Conservation (phyloP, 2,329 filamentous ascomycete species). For the Alternaria angustiovoidea region DNA sequence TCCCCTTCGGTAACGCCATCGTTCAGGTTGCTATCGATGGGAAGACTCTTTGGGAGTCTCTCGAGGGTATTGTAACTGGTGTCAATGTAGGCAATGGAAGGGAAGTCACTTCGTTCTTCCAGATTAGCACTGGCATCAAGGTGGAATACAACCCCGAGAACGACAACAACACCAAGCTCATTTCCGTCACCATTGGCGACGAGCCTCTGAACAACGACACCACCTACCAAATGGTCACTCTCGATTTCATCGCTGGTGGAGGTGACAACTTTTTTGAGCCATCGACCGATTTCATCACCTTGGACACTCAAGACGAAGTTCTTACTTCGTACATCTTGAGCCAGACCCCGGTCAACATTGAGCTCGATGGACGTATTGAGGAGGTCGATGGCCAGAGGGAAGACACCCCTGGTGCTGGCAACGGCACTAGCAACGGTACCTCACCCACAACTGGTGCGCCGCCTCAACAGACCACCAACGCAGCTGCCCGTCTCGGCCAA, state of each 20-base stretch:
- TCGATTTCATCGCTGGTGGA: conserved; percentile 67
- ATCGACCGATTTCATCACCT: conserved; percentile 54
- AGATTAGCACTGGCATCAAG: conserved; percentile 65
- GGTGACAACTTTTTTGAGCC: conserved; percentile 68
- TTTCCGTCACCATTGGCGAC: conserved; percentile 61
- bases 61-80: conserved; percentile 66
- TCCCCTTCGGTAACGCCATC: conserved; percentile 72
- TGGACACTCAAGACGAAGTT: conserved; percentile 65
- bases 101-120: conserved; percentile 66
- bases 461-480: conserved; percentile 18
- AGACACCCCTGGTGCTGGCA: conserved; percentile 17
- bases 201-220: conserved; percentile 57
- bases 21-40: conserved; percentile 66
- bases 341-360: conserved; percentile 60
- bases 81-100: conserved; percentile 64
- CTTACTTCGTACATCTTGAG: conserved; percentile 60
- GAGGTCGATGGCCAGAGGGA: conserved; percentile 35
- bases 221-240: conserved; percentile 66
- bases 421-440: conserved; percentile 30
- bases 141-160: conserved; percentile 66
- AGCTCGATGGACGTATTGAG: conserved; percentile 60
- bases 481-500: conserved; percentile 18
- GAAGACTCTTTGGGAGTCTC: conserved; percentile 62
- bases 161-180: conserved; percentile 60
- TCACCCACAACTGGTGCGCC: conserved; percentile 19